phyloP scores from a whole-genome alignment of 345 rosid genomes.

The Rhodamnia rubescens region DNA sequence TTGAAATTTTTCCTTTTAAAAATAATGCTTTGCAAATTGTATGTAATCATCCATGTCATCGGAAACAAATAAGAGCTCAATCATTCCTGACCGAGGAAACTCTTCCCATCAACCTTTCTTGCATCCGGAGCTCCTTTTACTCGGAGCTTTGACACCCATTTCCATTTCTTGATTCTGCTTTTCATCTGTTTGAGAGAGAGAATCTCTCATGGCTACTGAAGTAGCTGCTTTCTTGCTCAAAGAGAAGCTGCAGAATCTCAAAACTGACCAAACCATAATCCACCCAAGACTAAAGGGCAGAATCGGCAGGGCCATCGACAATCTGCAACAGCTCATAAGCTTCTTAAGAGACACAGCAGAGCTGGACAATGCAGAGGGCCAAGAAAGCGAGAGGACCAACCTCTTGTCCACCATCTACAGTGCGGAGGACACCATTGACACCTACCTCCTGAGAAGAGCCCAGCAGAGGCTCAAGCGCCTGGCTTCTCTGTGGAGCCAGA shows the following conservation, averaged over 20 bases:
- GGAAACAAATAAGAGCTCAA: too few species aligned
- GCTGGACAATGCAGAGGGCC: background rate
- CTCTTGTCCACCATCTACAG: background rate
- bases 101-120: background rate
- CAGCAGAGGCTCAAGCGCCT: background rate
- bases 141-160: background rate
- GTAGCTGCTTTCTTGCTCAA: background rate
- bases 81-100: background rate
- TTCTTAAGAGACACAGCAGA: rapidly evolving
- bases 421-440: background rate
- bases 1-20: too few species aligned
- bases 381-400: background rate
- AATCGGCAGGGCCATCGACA: background rate
- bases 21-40: too few species aligned
- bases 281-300: background rate
- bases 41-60: too few species aligned
- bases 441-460: background rate
- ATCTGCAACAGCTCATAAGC: background rate
- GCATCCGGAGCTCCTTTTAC: background rate
- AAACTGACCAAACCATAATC: background rate
- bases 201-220: background rate
- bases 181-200: background rate
- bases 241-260: background rate
- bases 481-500: background rate
- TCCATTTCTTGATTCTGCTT: background rate